These are phyloP conservation scores for Tetrapisispora pingtungensis DNA, from an alignment of 805 yeast species.

Conservation along the genomic window DNA sequence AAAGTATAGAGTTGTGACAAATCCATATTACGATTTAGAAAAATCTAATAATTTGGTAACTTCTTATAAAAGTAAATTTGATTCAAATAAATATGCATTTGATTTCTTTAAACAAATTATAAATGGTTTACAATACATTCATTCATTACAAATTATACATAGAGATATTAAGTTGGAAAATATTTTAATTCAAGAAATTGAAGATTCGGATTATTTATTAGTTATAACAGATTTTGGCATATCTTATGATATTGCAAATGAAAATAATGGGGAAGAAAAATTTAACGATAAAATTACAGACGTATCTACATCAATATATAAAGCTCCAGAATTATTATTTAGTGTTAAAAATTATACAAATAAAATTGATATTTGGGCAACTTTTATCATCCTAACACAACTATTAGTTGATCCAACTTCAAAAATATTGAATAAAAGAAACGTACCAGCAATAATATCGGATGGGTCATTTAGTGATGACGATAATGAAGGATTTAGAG, in stretches of 20 bases:
- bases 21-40: conserved; percentile 15
- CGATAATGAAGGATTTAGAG: conserved; percentile 15
- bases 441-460: conserved; percentile 20
- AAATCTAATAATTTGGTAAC: background rate
- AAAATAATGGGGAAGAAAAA: conserved; percentile 16
- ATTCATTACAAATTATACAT: conserved; percentile 83
- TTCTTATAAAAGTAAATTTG: conserved; percentile 11
- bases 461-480: conserved; percentile 16
- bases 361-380: conserved; percentile 64
- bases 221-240: conserved; percentile 64
- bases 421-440: conserved; percentile 4
- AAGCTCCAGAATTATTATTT: conserved; percentile 67
- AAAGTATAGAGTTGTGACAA: conserved; percentile 10
- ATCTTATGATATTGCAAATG: conserved; percentile 33
- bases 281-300: conserved; percentile 31
- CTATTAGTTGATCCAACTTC: conserved; percentile 33
- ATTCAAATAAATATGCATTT: conserved; percentile 9
- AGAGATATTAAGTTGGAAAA: conserved; percentile 92
- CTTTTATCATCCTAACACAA: conserved; percentile 49
- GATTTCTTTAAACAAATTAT: conserved; percentile 63
- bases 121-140: conserved; percentile 70
- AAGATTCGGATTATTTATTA: conserved; percentile 32
- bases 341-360: conserved; percentile 45
- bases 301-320: conserved; percentile 59
- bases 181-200: conserved; percentile 29